Base-by-base conservation (phyloP, 2,329 filamentous ascomycete species). In the Scopulariopsis brevicaulis region DNA sequence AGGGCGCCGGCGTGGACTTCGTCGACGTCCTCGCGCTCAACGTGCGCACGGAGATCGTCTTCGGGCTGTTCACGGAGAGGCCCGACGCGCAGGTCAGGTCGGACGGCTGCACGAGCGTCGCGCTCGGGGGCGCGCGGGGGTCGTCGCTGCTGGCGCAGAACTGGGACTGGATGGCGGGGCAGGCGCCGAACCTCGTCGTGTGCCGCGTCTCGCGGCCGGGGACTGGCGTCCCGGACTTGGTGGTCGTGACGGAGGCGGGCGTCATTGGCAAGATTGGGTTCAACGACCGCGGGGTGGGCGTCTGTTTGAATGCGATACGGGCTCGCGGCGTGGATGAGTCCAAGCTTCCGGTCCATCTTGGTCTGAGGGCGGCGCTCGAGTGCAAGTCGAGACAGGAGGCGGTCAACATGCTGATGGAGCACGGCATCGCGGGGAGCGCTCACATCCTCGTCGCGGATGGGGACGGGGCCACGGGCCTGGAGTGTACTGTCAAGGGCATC, bases 261-360 rank as follows among this genome's bases (percentile, higher is more conserved):
- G 75, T 85, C 24, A 77, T 87, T 37, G 83, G 82, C 15, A 87
- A 87, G 67, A 85, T 87, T 24, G 84, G 84, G 0, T 72, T 86
- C 62, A 87, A 87, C 64, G 71, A 70, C 18, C 64, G 67, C 0
- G 81, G 83, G 0, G 80, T 87, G 0, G 83, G 82, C 0, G 77
- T 78, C 0, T 79, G 78, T 51, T 70, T 86, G 10, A 87, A 87
- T 60, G 84, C 83, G 0, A 83, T 87, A 60, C 74, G 76, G 46
- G 80, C 80, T 3, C 73, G 74, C 2, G 81, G 82, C 1, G 75
- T 84, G 54, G 73, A 82, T 63, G 63, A 68, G 2, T 67, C 68
- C 1, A 76, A 74, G 8, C 63, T 86, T 2, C 83, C 84, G 0
- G 77, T 83, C n/a, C 84, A 87, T 64, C 70, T 87, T 7, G 82